These are phyloP conservation scores for Phytophthora parvispora DNA, from an alignment of 352 stramenopile genomes.

Conservation along the genomic window DNA sequence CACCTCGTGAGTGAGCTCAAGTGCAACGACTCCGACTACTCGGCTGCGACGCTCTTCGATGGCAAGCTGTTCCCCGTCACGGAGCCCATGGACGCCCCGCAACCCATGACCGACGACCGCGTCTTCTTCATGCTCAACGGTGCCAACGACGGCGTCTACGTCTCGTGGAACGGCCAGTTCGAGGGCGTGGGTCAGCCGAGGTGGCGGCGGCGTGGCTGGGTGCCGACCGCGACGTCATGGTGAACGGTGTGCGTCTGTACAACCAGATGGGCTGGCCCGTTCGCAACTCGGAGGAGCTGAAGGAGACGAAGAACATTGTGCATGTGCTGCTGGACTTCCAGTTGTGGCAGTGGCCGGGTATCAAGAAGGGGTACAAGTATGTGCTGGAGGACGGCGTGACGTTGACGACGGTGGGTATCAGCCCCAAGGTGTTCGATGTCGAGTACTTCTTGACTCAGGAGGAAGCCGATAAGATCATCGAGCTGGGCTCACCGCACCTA, in stretches of 20 bases:
- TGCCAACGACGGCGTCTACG: slow-evolving; percentile 82
- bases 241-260: slow-evolving; percentile 81
- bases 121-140: slow-evolving; percentile 91
- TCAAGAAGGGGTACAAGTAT: slow-evolving; percentile 83
- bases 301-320: slow-evolving; percentile 65
- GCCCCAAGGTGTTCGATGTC: slow-evolving; percentile 83
- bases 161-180: slow-evolving; percentile 83
- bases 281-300: slow-evolving; percentile 56
- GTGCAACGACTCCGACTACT: slow-evolving; percentile 52
- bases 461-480: slow-evolving; percentile 62
- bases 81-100: slow-evolving; percentile 57
- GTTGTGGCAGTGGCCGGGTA: slow-evolving; percentile 87
- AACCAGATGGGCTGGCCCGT: slow-evolving; percentile 75
- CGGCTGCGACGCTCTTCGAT: slow-evolving; percentile 41
- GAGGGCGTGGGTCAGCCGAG: slow-evolving; percentile 59
- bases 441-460: slow-evolving; percentile 63
- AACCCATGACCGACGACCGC: slow-evolving; percentile 44
- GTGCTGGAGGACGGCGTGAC: slow-evolving; percentile 74
- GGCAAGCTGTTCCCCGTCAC: slow-evolving; percentile 57
- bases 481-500: slow-evolving; percentile 48
- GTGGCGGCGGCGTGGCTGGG: slow-evolving; percentile 68
- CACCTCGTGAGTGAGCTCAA: slow-evolving; percentile 41
- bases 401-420: slow-evolving; percentile 75
- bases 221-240: slow-evolving; percentile 71
- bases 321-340: slow-evolving; percentile 88